Conservation (phyloP, 2,329 filamentous ascomycete genomes). For the Emmonsia crescens region DNA sequence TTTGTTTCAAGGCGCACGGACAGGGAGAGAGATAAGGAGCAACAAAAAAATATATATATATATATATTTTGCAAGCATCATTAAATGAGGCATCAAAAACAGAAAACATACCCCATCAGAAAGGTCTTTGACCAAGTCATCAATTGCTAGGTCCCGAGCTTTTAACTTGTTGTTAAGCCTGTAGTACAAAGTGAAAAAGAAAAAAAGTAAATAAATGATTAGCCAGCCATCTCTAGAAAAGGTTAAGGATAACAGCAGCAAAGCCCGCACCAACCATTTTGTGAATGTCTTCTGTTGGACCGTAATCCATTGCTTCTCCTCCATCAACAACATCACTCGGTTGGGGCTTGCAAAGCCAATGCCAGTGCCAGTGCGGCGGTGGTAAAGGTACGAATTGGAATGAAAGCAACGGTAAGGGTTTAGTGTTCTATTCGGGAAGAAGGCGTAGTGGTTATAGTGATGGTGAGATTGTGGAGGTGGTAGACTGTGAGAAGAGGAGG, state of each 20-base stretch:
- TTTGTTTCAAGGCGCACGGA: background rate
- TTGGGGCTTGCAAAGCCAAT: background rate
- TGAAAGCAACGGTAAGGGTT: background rate
- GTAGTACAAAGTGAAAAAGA: conserved; percentile 4
- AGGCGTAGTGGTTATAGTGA: background rate
- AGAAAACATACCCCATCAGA: conserved; percentile 70
- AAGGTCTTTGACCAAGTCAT: conserved; percentile 78
- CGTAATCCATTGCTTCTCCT: conserved; percentile 55
- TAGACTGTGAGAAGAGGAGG: background rate
- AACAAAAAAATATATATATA: no score
- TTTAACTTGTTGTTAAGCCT: conserved; percentile 96
- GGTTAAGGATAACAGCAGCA: background rate
- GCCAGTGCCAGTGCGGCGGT: background rate
- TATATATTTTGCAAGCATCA: background rate
- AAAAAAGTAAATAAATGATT: conserved; percentile 1
- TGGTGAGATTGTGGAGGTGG: background rate
- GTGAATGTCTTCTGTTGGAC: conserved; percentile 99
- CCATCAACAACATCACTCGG: conserved; percentile 30
- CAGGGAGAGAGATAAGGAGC: background rate
- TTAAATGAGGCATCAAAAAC: background rate
- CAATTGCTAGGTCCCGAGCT: conserved; percentile 64
- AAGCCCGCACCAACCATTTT: conserved; percentile 60
- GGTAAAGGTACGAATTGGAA: background rate
- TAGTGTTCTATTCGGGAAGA: background rate
- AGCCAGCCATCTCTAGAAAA: background rate